A percentile compares a stretch with the other conserved stretches of the same genome.
phyloP scores from a whole-genome alignment of 805 yeast genomes.

The Candida silvicultrix region DNA sequence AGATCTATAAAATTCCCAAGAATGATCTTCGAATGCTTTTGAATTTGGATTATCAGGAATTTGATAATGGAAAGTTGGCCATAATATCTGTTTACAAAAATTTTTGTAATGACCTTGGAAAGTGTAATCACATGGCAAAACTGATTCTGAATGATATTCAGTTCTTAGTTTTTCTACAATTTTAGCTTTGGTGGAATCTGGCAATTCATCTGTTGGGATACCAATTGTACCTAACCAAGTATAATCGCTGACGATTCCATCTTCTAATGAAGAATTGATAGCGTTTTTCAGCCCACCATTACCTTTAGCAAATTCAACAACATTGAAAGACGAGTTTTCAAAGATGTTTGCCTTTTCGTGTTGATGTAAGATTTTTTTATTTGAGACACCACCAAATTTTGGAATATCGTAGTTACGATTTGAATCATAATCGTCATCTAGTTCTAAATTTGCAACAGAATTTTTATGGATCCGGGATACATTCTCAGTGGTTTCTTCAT shows the following conservation, averaged over 20 bases:
- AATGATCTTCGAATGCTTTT: conserved; percentile 91
- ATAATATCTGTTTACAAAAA: conserved; percentile 87
- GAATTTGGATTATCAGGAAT: conserved; percentile 93
- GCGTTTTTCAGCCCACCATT: conserved; percentile 90
- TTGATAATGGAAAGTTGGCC: conserved; percentile 95
- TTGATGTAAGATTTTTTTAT: conserved; percentile 46
- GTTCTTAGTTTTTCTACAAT: conserved; percentile 42
- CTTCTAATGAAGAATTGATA: conserved; percentile 49
- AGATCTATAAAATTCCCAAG: conserved; percentile 78
- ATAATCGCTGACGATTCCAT: conserved; percentile 31
- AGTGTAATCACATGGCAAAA: conserved; percentile 69
- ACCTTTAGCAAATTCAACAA: conserved; percentile 65
- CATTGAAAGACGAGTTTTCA: conserved; percentile 61
- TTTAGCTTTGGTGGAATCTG: conserved; percentile 43
- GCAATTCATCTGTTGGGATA: conserved; percentile 82
- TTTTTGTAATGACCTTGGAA: conserved; percentile 89
- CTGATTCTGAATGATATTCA: conserved; percentile 55
- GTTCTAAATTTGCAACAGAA: background rate
- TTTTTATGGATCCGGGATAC: background rate
- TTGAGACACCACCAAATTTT: conserved; percentile 70
- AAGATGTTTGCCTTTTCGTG: conserved; percentile 33
- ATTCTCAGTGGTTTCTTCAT: background rate
- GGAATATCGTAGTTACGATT: conserved; percentile 26
- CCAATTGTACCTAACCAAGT: conserved; percentile 91
- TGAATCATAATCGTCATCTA: conserved; percentile 21